Percentiles rank a stretch among this genome's conserved stretches.
Conservation (phyloP, 768 basidiomycete genomes). For the Mycena indigotica region DNA sequence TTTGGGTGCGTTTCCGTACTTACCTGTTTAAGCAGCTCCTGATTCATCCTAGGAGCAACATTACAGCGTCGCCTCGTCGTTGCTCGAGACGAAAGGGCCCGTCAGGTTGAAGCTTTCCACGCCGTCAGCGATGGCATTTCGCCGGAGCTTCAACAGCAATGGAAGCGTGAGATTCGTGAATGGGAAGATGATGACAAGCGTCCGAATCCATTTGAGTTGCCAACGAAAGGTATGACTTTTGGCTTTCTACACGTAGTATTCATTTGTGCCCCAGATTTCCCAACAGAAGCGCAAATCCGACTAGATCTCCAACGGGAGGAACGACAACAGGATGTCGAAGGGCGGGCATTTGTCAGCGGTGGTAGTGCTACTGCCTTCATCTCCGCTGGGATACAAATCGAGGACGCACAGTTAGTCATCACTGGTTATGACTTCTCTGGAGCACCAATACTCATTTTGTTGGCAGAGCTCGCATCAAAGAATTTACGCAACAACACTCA, state of each 20-base stretch:
- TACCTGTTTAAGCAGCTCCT: neutral
- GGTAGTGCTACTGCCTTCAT: conserved; percentile 11
- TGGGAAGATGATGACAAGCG: conserved; percentile 1
- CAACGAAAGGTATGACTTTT: neutral
- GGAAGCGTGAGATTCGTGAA: neutral
- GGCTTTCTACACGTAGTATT: neutral
- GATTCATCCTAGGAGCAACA: neutral
- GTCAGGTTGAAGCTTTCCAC: conserved; percentile 1
- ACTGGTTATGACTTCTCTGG: neutral
- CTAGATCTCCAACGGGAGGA: conserved; percentile 4
- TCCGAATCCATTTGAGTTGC: neutral
- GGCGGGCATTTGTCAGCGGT: neutral
- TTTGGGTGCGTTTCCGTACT: neutral
- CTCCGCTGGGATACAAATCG: conserved; percentile 3
- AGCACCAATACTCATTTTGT: neutral
- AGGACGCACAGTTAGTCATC: conserved; percentile 10
- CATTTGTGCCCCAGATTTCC: neutral
- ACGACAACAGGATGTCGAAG: neutral
- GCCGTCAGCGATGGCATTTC: conserved; percentile 2
- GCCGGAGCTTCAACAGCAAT: neutral
- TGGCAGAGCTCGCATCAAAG: neutral
- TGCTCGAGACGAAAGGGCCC: conserved; percentile 9
- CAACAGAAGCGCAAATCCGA: conserved; percentile 7
- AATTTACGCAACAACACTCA: neutral
- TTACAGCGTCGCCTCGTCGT: conserved; percentile 8